Conservation (phyloP, 2,329 filamentous ascomycete genomes). For the Chaetomiaceae sp. region DNA sequence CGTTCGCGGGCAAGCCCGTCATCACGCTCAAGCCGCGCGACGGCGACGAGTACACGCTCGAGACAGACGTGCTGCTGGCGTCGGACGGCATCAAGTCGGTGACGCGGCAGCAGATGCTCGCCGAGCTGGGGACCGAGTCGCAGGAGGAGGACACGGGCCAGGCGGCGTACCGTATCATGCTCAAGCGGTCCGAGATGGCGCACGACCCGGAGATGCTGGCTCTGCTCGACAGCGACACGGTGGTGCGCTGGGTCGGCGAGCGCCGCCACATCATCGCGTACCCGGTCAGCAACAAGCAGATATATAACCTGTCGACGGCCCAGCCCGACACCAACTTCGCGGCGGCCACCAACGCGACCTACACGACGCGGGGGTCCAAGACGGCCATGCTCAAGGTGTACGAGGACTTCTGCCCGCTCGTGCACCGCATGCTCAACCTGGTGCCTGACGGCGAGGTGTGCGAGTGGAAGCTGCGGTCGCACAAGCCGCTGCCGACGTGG, state of each 20-base stretch:
- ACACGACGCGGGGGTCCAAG: conserved; percentile 59
- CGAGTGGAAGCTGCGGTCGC: conserved; percentile 58
- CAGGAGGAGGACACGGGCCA: conserved; percentile 64
- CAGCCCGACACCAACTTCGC: conserved; percentile 58
- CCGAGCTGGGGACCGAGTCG: conserved; percentile 43
- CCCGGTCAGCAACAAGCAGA: conserved; percentile 59
- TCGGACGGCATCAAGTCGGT: conserved; percentile 52
- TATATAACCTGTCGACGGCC: conserved; percentile 59
- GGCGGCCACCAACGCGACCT: conserved; percentile 50
- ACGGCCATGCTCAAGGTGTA: conserved; percentile 55
- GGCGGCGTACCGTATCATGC: conserved; percentile 74
- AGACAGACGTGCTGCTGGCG: conserved; percentile 48
- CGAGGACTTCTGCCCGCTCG: conserved; percentile 52
- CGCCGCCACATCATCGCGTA: conserved; percentile 74
- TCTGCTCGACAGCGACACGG: conserved; percentile 61
- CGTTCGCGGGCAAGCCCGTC: conserved; percentile 52
- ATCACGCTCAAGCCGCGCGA: conserved; percentile 56
- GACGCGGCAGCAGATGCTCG: conserved; percentile 48
- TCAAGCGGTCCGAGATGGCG: conserved; percentile 60
- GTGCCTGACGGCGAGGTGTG: conserved; percentile 58
- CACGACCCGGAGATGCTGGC: conserved; percentile 59
- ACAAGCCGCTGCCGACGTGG: conserved; percentile 53
- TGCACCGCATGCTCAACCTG: conserved; percentile 53
- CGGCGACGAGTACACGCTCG: conserved; percentile 46
- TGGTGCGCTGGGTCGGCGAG: conserved; percentile 70